Base-by-base conservation (phyloP, 495 filamentous ascomycete species). In the Neurospora terricola region DNA sequence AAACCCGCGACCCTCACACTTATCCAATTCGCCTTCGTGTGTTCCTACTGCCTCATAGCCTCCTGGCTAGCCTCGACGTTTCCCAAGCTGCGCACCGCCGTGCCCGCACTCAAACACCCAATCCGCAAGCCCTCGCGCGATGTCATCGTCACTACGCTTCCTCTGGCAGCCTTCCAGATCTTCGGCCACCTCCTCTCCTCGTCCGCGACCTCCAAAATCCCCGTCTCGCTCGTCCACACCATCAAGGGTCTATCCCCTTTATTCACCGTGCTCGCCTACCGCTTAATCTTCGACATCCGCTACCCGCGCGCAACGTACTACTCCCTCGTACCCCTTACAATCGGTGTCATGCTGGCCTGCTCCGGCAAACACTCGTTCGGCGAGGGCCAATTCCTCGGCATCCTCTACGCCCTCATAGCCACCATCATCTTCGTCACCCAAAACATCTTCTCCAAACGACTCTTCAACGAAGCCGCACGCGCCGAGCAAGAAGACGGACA, bases 161-260 rank as follows among this genome's bases (percentile, higher is more conserved):
- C 96, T 70, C 85, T 99, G 30, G 94, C 96, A 2, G 86, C 91
- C 66, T 99, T 99, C 81, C 94, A 98, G 80, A 90, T 99, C 69
- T 91, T 91, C 5, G 96, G 96, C 18, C 96, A 98, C 82, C 93
- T 99, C 59, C 85, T 97, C 11, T 95, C 90, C 77, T 96, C 94
- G 9, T 97, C 93, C 77, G 94, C 96, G 16, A 99, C 94, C 69
- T 90, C 92, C 59, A 92, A 94, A 74, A 98, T 98, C 48, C 94
- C 96, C 6, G 96, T 99, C 10, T 97, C 95, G 27, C 86, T 99
- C 48, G 96, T 99, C 21, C 96, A 99, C 82, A 98, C 96, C 2
- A 98, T 99, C 80, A 99, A 99, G 83, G 96, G 96, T n/a, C 91
- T 99, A 62, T 98, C 96, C 1, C 96, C 96, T 3, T 87, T 99